These are phyloP conservation scores for Houttuynia cordata DNA, from an alignment of 164 flowering plant genomes.

Conservation along the genomic window DNA sequence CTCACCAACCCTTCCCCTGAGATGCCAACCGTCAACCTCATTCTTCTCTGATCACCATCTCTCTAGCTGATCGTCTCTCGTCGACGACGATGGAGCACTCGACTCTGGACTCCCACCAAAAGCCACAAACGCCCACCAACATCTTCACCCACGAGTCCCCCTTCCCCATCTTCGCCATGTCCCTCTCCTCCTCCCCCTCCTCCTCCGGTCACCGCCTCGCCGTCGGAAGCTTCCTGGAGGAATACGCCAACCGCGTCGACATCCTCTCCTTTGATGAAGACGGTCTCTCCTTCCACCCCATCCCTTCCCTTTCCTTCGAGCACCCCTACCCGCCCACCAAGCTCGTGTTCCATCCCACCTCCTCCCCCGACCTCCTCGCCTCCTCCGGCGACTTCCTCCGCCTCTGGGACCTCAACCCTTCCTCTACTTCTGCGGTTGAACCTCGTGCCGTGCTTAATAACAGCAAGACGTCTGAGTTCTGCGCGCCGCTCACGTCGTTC, in stretches of 20 bases:
- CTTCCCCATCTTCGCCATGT: slow-evolving; percentile 66
- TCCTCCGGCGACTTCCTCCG: slow-evolving; percentile 79
- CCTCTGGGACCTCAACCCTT: slow-evolving; percentile 45
- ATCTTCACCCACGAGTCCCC: slow-evolving; percentile 56
- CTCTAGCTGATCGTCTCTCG: too few relatives aligned
- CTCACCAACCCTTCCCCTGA: too few relatives aligned
- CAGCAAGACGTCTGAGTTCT: slow-evolving; percentile 47
- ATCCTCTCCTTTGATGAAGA: slow-evolving; percentile 53
- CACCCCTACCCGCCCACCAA: slow-evolving; percentile 88
- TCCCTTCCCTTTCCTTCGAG: slow-evolving; percentile 48
- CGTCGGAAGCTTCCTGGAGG: slow-evolving; percentile 71
- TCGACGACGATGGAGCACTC: slow-evolving; percentile 65
- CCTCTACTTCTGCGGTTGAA: slow-evolving; percentile 14
- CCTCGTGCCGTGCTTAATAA: slow-evolving; percentile 39
- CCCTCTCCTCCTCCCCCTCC: slow-evolving; percentile 32
- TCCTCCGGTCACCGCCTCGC: slow-evolving; percentile 31
- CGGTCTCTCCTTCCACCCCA: slow-evolving; percentile 24
- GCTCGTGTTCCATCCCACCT: slow-evolving; percentile 53
- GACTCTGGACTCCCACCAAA: slow-evolving; percentile 31
- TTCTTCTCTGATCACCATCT: too few relatives aligned
- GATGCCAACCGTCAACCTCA: too few relatives aligned
- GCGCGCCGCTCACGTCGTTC: slow-evolving; percentile 55
- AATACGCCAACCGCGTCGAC: slow-evolving; percentile 58
- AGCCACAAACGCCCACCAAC: slow-evolving; percentile 17
- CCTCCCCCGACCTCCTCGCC: slow-evolving; percentile 16